Percentiles rank a stretch among this genome's conserved stretches.
phyloP scores from a whole-genome alignment of 805 yeast genomes.

The Starmerella apis region DNA sequence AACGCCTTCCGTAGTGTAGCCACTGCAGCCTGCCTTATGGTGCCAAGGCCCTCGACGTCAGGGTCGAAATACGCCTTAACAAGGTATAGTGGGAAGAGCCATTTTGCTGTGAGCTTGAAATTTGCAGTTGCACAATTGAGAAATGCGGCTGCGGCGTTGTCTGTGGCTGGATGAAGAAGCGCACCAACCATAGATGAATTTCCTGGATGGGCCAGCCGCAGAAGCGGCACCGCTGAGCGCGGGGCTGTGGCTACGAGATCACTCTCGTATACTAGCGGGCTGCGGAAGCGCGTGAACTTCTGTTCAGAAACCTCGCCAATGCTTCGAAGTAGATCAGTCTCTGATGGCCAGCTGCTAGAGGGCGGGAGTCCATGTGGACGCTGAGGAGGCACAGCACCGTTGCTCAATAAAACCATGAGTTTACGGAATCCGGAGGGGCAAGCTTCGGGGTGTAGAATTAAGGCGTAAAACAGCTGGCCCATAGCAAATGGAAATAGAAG shows the following conservation, averaged over 20 bases:
- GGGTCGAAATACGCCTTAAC: slow-evolving; percentile 13
- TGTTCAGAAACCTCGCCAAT: slow-evolving; percentile 28
- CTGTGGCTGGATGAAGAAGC: slow-evolving; percentile 29
- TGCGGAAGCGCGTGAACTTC: slow-evolving; percentile 30
- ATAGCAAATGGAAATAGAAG: slow-evolving; percentile 35
- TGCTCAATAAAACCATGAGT: slow-evolving; percentile 27
- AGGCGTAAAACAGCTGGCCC: slow-evolving; percentile 33
- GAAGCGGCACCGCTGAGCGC: slow-evolving; percentile 21
- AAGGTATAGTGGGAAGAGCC: slow-evolving; percentile 28
- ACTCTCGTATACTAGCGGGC: slow-evolving; percentile 27
- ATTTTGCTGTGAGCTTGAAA: slow-evolving; percentile 26
- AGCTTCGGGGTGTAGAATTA: slow-evolving; percentile 31
- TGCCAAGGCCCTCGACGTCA: not conserved
- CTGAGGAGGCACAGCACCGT: slow-evolving; percentile 29
- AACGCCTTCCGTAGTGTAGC: slow-evolving; percentile 28
- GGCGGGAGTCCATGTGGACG: slow-evolving; percentile 29
- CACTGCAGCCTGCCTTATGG: slow-evolving; percentile 12
- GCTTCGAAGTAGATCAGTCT: slow-evolving; percentile 27
- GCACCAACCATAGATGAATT: slow-evolving; percentile 30
- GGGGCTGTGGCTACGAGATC: slow-evolving; percentile 20
- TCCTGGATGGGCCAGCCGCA: slow-evolving; percentile 30
- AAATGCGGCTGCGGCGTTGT: slow-evolving; percentile 25
- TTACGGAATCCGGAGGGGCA: slow-evolving; percentile 30
- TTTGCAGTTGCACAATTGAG: slow-evolving; percentile 24
- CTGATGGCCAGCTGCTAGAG: slow-evolving; percentile 27